Evolutionary conservation across 2,329 filamentous ascomycete genomes (phyloP), one percentile per base, ranked within the genome.

Genomic region (Epichloe elymi): DNA sequence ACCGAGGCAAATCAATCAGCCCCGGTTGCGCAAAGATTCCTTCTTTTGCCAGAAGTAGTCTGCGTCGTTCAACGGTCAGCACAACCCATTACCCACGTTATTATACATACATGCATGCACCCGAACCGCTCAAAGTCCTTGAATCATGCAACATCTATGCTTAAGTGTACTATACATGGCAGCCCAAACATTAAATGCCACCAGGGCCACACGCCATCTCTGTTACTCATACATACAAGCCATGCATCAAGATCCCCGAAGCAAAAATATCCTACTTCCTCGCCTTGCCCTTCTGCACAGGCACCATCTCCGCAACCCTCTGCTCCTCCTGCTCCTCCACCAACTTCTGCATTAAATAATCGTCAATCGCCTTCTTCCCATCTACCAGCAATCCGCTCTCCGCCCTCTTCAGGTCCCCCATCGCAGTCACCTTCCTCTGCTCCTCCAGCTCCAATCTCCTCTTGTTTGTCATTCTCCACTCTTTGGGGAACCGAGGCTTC

Each of bases 381-480:
- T 82, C 70, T n/a, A 90, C 66, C 46, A 86, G 56, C 52, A 64
- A 63, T 17, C 81, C 80, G 15, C 74, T 67, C 49, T 80, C 67
- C 51, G 69, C 66, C 61, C 70, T 77, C 60, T 70, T 54, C 54
- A 75, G 66, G 58, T 91, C 85, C 30, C 74, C 65, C 53, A 74
- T 59, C 48, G 74, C 63, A 20, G 71, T 63, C 62, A 74, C 64
- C 53, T 73, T 64, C 49, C 88, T 77, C 54, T 74, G 70, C 41
- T 73, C 74, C n/a, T 80, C 76, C 48, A 96, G 71, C 66, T 85
- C 75, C 61, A 71, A 64, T 62, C 75, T 77, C 56, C 88, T 76
- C 68, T 86, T 74, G 45, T 79, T 70, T 2, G 85, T 90, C 75
- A 98, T 70, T 53, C 77, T 79, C 93, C 93, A 98, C 58, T 82